Percentiles rank a stretch among this genome's conserved stretches.
These are phyloP conservation scores for Teunomyces tritomae DNA, from an alignment of 805 yeast genomes.

Conservation along the genomic window DNA sequence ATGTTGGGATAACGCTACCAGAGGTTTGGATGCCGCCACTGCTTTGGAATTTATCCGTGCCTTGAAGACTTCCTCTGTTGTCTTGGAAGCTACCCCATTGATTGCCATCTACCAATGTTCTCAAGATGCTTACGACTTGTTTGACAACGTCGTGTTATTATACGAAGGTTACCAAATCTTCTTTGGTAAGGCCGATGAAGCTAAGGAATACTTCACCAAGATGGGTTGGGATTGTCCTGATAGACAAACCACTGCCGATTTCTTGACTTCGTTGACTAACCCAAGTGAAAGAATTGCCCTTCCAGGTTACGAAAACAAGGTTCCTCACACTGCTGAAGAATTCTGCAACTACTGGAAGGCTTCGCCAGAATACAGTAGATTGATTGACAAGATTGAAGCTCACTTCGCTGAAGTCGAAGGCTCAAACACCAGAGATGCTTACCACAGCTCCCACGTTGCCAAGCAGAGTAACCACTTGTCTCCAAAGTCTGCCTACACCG, in stretches of 20 bases:
- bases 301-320: constrained; percentile 33
- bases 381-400: constrained; percentile 26
- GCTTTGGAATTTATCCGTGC: constrained; percentile 71
- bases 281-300: constrained; percentile 30
- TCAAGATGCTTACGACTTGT: constrained; percentile 58
- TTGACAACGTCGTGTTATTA: constrained; percentile 59
- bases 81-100: constrained; percentile 55
- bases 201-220: constrained; percentile 37
- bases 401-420: constrained; percentile 14
- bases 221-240: constrained; percentile 41
- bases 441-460: constrained; percentile 26
- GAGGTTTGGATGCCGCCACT: constrained; percentile 81
- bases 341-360: constrained; percentile 29
- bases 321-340: constrained; percentile 27
- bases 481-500: constrained; percentile 33
- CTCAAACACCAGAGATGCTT: constrained; percentile 12
- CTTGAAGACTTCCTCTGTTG: constrained; percentile 54
- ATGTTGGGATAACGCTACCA: constrained; percentile 78
- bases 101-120: constrained; percentile 71
- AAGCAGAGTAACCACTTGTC: constrained; percentile 43
- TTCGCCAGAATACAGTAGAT: constrained; percentile 24
- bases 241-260: constrained; percentile 40
- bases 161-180: constrained; percentile 62
- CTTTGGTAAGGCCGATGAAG: constrained; percentile 54
- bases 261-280: constrained; percentile 29